These are phyloP conservation scores for Wickerhamomyces sp. DNA, from an alignment of 1,139 yeast genomes.

Conservation along the genomic window DNA sequence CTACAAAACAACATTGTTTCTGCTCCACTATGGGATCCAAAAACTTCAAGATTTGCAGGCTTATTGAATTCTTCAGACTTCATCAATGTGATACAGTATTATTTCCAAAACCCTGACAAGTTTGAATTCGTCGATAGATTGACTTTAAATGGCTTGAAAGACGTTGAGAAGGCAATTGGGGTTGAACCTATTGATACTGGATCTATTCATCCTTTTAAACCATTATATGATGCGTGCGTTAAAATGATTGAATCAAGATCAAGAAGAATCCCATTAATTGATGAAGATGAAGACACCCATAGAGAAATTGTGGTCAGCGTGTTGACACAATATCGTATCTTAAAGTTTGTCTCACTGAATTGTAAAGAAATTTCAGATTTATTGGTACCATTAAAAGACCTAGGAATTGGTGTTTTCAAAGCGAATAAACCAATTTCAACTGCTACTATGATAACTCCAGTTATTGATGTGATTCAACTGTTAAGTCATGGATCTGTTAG, in stretches of 20 bases:
- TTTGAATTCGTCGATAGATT: slow-evolving; percentile 85
- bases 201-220: slow-evolving; percentile 87
- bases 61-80: slow-evolving; percentile 88
- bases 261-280: slow-evolving; percentile 90
- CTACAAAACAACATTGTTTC: slow-evolving; percentile 92
- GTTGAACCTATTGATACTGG: slow-evolving; percentile 85
- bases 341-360: slow-evolving; percentile 92
- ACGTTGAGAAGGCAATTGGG: slow-evolving; percentile 83
- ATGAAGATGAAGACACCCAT: slow-evolving; percentile 87
- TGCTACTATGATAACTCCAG: slow-evolving; percentile 89
- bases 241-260: slow-evolving; percentile 89
- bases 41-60: slow-evolving; percentile 89
- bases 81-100: slow-evolving; percentile 92
- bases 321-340: slow-evolving; percentile 90
- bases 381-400: slow-evolving; percentile 65
- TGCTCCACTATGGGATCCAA: slow-evolving; percentile 95
- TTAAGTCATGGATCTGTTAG: slow-evolving; percentile 77
- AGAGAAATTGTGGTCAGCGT: slow-evolving; percentile 94
- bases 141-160: slow-evolving; percentile 79
- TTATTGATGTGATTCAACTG: slow-evolving; percentile 85
- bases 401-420: slow-evolving; percentile 52
- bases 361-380: slow-evolving; percentile 92
- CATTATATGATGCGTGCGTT: slow-evolving; percentile 89
- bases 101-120: slow-evolving; percentile 84
- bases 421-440: slow-evolving; percentile 54